Base-by-base conservation (phyloP, 257 asterid genomes). In the Plantago major region DNA sequence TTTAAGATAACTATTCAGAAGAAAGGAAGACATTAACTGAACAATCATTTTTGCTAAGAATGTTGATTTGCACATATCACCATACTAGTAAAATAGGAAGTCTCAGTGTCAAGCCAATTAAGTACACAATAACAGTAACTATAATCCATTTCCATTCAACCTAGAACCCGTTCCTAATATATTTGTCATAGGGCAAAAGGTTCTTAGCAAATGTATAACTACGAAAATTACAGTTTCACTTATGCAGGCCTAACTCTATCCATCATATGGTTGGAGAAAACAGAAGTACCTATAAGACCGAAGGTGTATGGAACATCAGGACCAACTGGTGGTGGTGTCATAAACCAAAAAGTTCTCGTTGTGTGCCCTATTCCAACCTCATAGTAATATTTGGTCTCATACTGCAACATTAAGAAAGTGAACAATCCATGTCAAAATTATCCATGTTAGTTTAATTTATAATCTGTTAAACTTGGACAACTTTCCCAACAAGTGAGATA, bases 271-370 rank as follows among this genome's bases (percentile, higher is more conserved):
- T 37, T 55, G 7, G 43, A 13, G 12, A 69, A 50, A 30, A 42
- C 10, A 22, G 14, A 54, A 50, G 13, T 87, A 90, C 96, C 97
- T 66, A 90, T 85, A 10, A 90, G 85, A 57, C 98, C 98, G 68
- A 90, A 90, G 4, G 95, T 85, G 33, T 90, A 88, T 0, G 96
- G 98, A 48, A 74, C 91, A 73, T 90, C 96, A 11, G 95, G 98
- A 12, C 96, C 95, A 46, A 81, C 81, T 73, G 58, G 57, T 9
- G 94, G 96, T 38, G 98, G 98, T 13, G 98, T 88, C 3, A 60
- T 67, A 70, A 90, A 90, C 94, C 94, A 85, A 74, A 90, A 90
- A 1, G 75, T 85, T 62, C 96, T 76, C 15, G 64, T 38, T 1
- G 84, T 55, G 11, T 75, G 71, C 65, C 79, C 84, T 26, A 65